A percentile compares a stretch with the other conserved stretches of the same genome.
Conservation (phyloP, 2,329 filamentous ascomycete genomes). For the Botrytis fragariae region DNA sequence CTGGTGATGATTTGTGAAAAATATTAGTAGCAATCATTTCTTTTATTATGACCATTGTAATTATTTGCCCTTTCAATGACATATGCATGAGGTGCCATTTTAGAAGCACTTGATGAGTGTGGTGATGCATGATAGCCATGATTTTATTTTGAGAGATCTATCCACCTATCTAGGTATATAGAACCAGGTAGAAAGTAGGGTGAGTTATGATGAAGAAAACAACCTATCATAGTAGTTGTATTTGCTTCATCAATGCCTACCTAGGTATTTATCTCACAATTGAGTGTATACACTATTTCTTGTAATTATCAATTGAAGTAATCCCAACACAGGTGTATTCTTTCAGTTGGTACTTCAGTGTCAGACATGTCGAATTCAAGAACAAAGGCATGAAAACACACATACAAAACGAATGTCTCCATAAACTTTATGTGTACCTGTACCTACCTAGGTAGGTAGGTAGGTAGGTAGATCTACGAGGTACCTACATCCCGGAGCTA, state of each 20-base stretch:
- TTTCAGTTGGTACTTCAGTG: not conserved
- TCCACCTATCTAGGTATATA: not conserved
- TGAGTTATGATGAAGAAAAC: not conserved
- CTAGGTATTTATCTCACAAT: not conserved
- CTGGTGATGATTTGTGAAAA: not conserved
- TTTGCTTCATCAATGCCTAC: not conserved
- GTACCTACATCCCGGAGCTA: constrained; percentile 17
- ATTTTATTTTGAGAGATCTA: not conserved
- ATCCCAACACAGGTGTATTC: not conserved
- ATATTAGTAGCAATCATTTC: not conserved
- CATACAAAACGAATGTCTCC: not conserved
- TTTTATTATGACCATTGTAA: not conserved
- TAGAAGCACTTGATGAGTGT: not conserved
- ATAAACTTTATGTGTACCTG: not conserved
- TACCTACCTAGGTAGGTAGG: not conserved
- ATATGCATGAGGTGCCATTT: not conserved
- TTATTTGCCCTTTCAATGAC: not conserved
- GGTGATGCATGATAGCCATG: not conserved
- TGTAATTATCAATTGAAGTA: not conserved
- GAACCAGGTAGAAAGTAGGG: not conserved
- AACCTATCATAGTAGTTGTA: not conserved
- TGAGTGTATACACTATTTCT: not conserved
- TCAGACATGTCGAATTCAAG: not conserved
- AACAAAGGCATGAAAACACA: not conserved
- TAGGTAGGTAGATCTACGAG: not conserved